Evolutionary conservation across 2,329 filamentous ascomycete genomes (phyloP).

Genomic region (Nakataea oryzae): DNA sequence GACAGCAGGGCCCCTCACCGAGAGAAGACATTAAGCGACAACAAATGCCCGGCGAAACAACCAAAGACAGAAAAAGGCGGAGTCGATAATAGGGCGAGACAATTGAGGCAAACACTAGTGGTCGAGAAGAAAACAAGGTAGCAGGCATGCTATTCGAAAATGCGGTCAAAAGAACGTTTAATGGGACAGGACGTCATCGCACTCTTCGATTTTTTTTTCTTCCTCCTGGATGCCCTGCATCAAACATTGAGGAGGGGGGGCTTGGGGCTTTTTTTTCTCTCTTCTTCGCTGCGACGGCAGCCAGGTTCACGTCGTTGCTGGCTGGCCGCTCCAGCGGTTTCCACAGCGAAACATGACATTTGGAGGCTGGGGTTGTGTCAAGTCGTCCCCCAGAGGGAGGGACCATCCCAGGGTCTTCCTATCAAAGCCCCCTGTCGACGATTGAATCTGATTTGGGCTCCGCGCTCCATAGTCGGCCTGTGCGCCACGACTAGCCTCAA

Average conservation of each 20-base stretch:
- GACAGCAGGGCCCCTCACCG: not conserved
- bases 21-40: not conserved
- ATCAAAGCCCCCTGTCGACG: not conserved
- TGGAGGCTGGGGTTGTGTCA: not conserved
- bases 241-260: too few species aligned
- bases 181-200: not conserved
- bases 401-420: not conserved
- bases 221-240: too few species aligned
- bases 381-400: not conserved
- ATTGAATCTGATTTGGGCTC: not conserved
- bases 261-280: too few species aligned
- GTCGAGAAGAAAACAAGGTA: too few species aligned
- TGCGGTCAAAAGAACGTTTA: not conserved
- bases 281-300: not conserved
- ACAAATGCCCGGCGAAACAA: not conserved
- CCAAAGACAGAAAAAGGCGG: not conserved
- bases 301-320: not conserved
- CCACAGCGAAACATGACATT: not conserved
- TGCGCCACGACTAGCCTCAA: not conserved
- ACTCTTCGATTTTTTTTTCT: too few species aligned
- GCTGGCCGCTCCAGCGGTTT: not conserved
- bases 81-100: not conserved
- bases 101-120: too few species aligned
- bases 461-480: not conserved
- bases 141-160: too few species aligned